Evolutionary conservation across 192 early-diverging fungal genomes (phyloP), one percentile per base, ranked within the genome.

Genomic region (Gamsiella multidivaricata): DNA sequence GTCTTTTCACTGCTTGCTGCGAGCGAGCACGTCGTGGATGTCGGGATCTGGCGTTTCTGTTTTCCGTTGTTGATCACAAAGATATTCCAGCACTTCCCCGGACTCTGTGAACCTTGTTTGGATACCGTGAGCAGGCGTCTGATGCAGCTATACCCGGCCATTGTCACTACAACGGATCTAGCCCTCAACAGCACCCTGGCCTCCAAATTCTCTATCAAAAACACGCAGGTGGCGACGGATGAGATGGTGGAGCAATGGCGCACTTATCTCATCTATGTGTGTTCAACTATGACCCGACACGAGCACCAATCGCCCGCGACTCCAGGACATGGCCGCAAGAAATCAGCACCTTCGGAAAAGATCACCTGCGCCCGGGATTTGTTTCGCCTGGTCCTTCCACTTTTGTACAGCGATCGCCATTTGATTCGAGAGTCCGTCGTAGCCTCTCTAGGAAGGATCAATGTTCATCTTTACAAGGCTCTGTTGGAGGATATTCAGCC

Each of bases 201-300:
- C 14, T 81, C 79, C 26, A 88, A 81, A 25, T 78, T 89, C 20
- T 78, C 81, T 14, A 85, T 87, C 70, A 82, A 83, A 29, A 80
- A 57, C 2, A 79, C 66, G 2, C 70, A 80, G 15, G 55, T 85
- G 0, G 86, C 85, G 9, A 88, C 75, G 8, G 74, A 86, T 33
- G 91, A 88, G 28, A 83, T 94, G 22, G 81, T 96, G 36, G 85
- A 88, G 8, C 91, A 94, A 69, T 96, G 93, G 93, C 80, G 84
- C 33, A 81, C 87, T 2, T 93, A 90, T 79, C 67, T 94, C 2
- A 86, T 87, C 3, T 91, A 91, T 74, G 90, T 90, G 1, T 92
- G 87, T 41, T 88, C 91, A 2, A 91, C 88, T 22, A 89, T 92
- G 51, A 84, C 74, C 22, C 67, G 72, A 7, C 63, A 75, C 2